A percentile compares a stretch with the other conserved stretches of the same genome.
These are phyloP conservation scores for Darksidea phi DNA, from an alignment of 495 filamentous ascomycete genomes.

Conservation along the genomic window DNA sequence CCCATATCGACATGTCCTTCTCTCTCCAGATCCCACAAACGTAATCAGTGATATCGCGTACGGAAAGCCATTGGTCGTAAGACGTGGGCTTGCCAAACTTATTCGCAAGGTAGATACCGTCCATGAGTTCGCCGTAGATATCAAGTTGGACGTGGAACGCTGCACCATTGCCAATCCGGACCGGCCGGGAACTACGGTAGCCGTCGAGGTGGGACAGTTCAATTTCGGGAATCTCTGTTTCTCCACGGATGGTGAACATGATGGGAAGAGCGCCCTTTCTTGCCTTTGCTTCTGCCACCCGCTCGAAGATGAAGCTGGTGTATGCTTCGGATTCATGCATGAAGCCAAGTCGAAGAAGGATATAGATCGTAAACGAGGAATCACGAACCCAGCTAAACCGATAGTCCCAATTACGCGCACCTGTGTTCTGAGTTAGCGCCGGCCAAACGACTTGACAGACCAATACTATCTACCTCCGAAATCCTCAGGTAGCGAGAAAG, in stretches of 20 bases:
- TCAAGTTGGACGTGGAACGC: slow-evolving; percentile 73
- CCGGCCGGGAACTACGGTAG: slow-evolving; percentile 64
- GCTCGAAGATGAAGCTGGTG: slow-evolving; percentile 70
- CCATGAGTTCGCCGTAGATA: slow-evolving; percentile 74
- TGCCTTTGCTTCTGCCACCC: slow-evolving; percentile 53
- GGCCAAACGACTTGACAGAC: background rate
- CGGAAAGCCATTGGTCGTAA: slow-evolving; percentile 67
- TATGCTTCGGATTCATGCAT: slow-evolving; percentile 71
- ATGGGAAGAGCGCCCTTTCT: slow-evolving; percentile 62
- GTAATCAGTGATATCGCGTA: slow-evolving; percentile 58
- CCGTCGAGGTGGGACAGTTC: slow-evolving; percentile 58
- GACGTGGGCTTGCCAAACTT: slow-evolving; percentile 72
- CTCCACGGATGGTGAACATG: slow-evolving; percentile 74
- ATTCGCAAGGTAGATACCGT: slow-evolving; percentile 73
- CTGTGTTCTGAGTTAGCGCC: background rate
- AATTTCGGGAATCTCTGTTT: slow-evolving; percentile 67
- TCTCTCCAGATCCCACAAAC: slow-evolving; percentile 51
- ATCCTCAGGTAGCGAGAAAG: slow-evolving; percentile 69
- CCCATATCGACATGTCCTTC: slow-evolving; percentile 78
- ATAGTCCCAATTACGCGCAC: slow-evolving; percentile 72
- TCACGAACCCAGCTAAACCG: slow-evolving; percentile 74
- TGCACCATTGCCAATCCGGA: slow-evolving; percentile 73
- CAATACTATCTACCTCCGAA: slow-evolving; percentile 54
- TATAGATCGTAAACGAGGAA: slow-evolving; percentile 69
- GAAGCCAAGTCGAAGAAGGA: slow-evolving; percentile 70